Percentiles rank a stretch among this genome's conserved stretches.
phyloP scores from a whole-genome alignment of 352 stramenopile species.

The Phytophthora fragariaefolia region DNA sequence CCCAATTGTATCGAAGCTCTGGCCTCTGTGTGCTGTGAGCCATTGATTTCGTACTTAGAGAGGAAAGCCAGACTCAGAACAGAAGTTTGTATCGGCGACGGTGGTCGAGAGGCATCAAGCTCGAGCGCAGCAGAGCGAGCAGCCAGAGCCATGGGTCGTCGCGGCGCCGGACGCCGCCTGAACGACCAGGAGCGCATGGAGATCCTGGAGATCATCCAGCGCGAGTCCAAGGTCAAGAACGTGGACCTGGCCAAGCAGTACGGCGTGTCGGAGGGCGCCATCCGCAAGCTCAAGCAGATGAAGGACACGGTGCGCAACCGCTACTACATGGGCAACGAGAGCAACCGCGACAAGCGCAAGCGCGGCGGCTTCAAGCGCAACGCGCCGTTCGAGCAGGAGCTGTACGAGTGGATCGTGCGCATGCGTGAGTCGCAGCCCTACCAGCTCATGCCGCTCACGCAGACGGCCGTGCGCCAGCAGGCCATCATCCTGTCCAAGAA shows the following conservation, averaged over 20 bases:
- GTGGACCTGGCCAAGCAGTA: conserved; percentile 87
- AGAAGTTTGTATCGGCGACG: conserved; percentile 5
- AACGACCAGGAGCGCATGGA: conserved; percentile 92
- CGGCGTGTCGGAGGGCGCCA: conserved; percentile 85
- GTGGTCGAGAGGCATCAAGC: conserved; percentile 4
- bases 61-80: conserved; percentile 14
- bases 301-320: conserved; percentile 85
- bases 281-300: conserved; percentile 91
- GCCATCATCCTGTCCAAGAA: conserved; percentile 87
- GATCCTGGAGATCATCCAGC: conserved; percentile 84
- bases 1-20: too few species aligned
- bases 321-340: conserved; percentile 84
- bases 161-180: conserved; percentile 77
- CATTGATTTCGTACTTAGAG: conserved; percentile 49
- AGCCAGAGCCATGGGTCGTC: conserved; percentile 59
- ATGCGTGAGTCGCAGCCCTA: conserved; percentile 86
- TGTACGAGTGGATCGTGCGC: conserved; percentile 87
- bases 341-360: conserved; percentile 89
- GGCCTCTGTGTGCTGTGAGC: conserved; percentile 21
- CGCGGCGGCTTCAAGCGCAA: conserved; percentile 85
- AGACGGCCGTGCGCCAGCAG: conserved; percentile 85
- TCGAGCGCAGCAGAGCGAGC: background rate
- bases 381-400: conserved; percentile 84
- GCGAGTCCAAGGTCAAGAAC: conserved; percentile 88
- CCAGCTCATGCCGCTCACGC: conserved; percentile 84